Percentiles rank a stretch among this genome's conserved stretches.
Evolutionary conservation across 2,329 filamentous ascomycete species (phyloP).

Genomic region (Pseudogymnoascus sp.): DNA sequence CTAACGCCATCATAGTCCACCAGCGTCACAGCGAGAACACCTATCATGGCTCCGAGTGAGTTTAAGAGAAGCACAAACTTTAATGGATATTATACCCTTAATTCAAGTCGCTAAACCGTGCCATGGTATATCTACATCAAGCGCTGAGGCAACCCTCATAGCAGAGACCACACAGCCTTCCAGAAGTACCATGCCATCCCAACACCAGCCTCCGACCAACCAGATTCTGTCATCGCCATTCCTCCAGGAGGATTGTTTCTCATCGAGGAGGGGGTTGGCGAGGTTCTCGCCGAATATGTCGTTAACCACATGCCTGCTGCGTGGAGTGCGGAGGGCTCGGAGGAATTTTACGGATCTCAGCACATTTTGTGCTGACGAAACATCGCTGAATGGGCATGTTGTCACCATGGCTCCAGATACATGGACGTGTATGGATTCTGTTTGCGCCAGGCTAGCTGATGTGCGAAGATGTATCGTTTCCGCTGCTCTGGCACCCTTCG

Average conservation of each 20-base stretch:
- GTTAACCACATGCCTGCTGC: constrained; percentile 42
- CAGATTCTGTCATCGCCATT: constrained; percentile 49
- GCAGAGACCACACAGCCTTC: constrained; percentile 55
- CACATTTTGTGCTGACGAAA: constrained; percentile 26
- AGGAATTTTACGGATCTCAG: constrained; percentile 44
- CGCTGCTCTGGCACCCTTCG: constrained; percentile 18
- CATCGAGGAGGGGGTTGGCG: constrained; percentile 8
- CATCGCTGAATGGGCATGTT: constrained; percentile 39
- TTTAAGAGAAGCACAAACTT: not conserved
- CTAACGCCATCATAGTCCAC: no score
- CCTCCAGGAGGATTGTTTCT: constrained; percentile 34
- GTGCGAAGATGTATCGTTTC: constrained; percentile 16
- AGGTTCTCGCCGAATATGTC: constrained; percentile 33
- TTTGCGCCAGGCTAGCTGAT: constrained; percentile 19
- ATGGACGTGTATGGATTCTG: constrained; percentile 46
- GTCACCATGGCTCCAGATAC: constrained; percentile 45
- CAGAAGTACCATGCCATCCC: constrained; percentile 57
- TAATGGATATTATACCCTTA: not conserved
- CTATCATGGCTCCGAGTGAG: no score
- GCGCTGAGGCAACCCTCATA: constrained; percentile 45
- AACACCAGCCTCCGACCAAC: constrained; percentile 54
- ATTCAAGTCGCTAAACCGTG: not conserved
- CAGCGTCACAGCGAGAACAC: no score
- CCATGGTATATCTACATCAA: constrained; percentile 42
- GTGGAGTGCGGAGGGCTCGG: constrained; percentile 43